Base-by-base conservation (phyloP, 164 flowering plant species). In the Nymphaea thermarum region DNA sequence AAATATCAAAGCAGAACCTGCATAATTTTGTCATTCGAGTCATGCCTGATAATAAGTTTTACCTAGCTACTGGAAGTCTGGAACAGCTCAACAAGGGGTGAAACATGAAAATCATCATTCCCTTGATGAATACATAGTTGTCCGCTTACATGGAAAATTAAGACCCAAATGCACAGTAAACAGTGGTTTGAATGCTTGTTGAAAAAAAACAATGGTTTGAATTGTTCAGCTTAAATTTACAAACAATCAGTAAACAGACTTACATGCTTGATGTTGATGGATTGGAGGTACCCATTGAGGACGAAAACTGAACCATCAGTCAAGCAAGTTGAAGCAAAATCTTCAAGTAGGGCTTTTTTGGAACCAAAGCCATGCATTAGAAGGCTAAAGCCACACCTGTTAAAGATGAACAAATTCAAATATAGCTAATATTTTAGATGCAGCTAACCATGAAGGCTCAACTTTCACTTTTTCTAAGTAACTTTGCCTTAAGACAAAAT, bases 281-380 rank as follows among this genome's bases (percentile, higher is more conserved):
- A 79, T 66, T 80, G 98, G 76, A 92, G 94, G 82, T 90, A 95
- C 41, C 99, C 99, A 76, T 92, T 95, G 78, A 95, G 77, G 5
- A 95, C 94, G 71, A 90, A 63, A 0, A 95, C 98, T 77, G 86
- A 76, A 76, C 73, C 82, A 42, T 90, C 93, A 2, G 82, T 77
- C 73, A 95, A 78, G 15, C 91, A 73, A 25, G 87, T 77, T 43
- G 96, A 84, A 75, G 98, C 98, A 81, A 92, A 95, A 85, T 95
- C 98, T 79, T 95, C 98, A 70, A 95, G 73, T 76, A 90, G 71
- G 4, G 79, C 80, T 75, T 86, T 95, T 81, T 92, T 95, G 44
- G 98, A 92, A 69, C 99, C 99, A 81, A 92, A 92, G 42, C 99
- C 98, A 84, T 95, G 90, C 88, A 87, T 79, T 67, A 95, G 67